Evolutionary conservation across 2,329 filamentous ascomycete genomes (phyloP), one percentile per base, ranked within the genome.

Genomic region (Aspergillus proliferans): DNA sequence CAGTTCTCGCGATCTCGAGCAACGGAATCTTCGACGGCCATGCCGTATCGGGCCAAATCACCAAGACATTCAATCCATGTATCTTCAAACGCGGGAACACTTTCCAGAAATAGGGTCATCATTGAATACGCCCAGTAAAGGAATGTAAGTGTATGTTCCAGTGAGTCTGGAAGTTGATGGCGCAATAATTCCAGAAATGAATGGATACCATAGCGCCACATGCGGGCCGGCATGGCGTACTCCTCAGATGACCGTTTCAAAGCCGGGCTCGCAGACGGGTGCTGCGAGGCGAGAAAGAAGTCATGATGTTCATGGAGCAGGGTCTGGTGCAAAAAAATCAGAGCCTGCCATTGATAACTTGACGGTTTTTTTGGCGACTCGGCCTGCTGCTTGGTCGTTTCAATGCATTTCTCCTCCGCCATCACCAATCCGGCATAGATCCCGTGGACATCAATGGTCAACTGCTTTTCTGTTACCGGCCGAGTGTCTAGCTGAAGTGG

Each of bases 11-110:
- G 75, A 47, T 92, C 86, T 1, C 79, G 71, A 15, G 87, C 76
- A 53, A 93, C 85, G 26, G 87, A 82, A 34, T 94, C 87, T 64
- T 96, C 91, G 40, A 96, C 89, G 0, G 90, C 89, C 90, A 96
- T 96, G 0, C 85, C 76, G 59, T 94, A 96, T 18, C 91, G 76
- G 0, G 85, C 86, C 0, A 97, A 70, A 61, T 97, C 91, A 0
- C 92, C 92, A 0, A 97, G 72, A 47, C 91, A 96, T 56, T 96
- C 92, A 9, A 95, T 87, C 92, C 92, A 97, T 0, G 88, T 95
- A 50, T 93, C 87, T 45, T 87, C 81, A 56, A 95, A 96, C 0
- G 80, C 77, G 0, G 87, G 84, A 0, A 95, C 88, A 0, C 88
- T 95, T 58, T 97, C 91, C 51, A 90, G 87, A 0, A 96, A 69